These are phyloP conservation scores for Ustilago hordei DNA, from an alignment of 1,284 basidiomycete species.

Conservation along the genomic window DNA sequence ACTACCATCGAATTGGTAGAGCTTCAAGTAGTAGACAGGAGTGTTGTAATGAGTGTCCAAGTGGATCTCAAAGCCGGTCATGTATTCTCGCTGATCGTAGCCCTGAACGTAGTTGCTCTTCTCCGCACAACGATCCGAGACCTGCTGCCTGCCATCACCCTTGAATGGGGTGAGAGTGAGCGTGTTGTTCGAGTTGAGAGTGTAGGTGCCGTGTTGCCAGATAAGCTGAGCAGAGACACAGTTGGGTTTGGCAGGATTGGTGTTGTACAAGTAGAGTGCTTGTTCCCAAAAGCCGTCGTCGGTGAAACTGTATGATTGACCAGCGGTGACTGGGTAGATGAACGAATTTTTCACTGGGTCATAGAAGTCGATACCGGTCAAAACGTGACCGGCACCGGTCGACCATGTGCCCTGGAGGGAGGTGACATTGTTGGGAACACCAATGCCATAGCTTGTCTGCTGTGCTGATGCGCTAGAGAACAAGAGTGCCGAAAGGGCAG, in stretches of 20 bases:
- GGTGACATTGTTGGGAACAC: constrained; percentile 48
- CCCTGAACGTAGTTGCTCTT: constrained; percentile 52
- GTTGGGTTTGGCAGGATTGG: constrained; percentile 57
- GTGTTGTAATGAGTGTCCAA: constrained; percentile 34
- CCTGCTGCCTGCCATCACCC: constrained; percentile 58
- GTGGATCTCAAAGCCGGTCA: constrained; percentile 52
- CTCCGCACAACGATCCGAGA: constrained; percentile 41
- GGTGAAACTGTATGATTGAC: constrained; percentile 66
- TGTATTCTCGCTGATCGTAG: constrained; percentile 55
- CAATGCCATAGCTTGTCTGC: constrained; percentile 41
- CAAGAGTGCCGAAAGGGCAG: constrained; percentile 19
- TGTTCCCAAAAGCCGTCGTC: constrained; percentile 66
- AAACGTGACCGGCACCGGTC: constrained; percentile 58
- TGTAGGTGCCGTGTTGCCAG: constrained; percentile 67
- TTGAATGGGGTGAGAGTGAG: constrained; percentile 57
- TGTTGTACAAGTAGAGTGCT: constrained; percentile 58
- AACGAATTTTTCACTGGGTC: constrained; percentile 64
- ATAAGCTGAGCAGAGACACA: constrained; percentile 66
- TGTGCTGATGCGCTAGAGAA: constrained; percentile 23
- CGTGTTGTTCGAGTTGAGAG: constrained; percentile 49
- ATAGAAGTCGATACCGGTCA: constrained; percentile 65
- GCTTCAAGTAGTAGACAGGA: constrained; percentile 42
- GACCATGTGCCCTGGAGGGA: constrained; percentile 63
- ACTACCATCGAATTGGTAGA: constrained; percentile 57
- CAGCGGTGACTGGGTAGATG: constrained; percentile 56